Evolutionary conservation across 768 basidiomycete genomes (phyloP), one percentile per base, ranked within the genome.

Genomic region (Lactarius hengduanensis): DNA sequence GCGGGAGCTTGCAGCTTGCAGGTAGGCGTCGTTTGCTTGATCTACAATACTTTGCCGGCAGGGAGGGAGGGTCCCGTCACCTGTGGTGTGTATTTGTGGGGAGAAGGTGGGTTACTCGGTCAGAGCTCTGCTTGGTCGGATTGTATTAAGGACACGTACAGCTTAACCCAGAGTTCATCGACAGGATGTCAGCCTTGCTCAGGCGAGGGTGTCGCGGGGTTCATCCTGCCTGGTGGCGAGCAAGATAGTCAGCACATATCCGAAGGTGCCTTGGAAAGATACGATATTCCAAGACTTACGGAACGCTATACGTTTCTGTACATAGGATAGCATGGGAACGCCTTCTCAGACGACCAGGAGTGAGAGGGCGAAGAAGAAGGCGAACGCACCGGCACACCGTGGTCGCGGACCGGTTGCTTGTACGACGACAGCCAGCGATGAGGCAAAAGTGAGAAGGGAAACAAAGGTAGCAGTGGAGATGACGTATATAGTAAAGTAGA

Each of bases 181-280:
- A 10, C 41, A 20, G 8, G 28, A 67, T 40, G 7, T 0, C 1
- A 2, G 62, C 10, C n/a, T 1, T 16, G 20, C 32, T 57, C 1
- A 54, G n/a, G 4, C 57, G 28, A 69, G 53, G 7, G 66, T 28
- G 18, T 15, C 1, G 20, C 69, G 68, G 3, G 55, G 57, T 13
- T 53, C 59, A 9, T n/a, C 32, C 0, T 38, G 0, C 13, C 69
- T 69, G 18, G 34, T 28, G 43, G 20, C 34, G 4, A 32, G 16
- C 1, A 36, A 11, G 36, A 32, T 32, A 13, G 40, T 26, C 5
- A 41, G 5, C 15, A 16, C 18, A 26, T 4, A 26, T 26, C 22
- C 10, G 10, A 11, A 26, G 10, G 38, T 10, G 38, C 38, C 38
- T 11, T 15, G 66, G 36, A 26, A 5, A 26, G 50, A 50, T 26